Conservation (phyloP, 208 protist genomes). For the Leptomonas seymouri region DNA sequence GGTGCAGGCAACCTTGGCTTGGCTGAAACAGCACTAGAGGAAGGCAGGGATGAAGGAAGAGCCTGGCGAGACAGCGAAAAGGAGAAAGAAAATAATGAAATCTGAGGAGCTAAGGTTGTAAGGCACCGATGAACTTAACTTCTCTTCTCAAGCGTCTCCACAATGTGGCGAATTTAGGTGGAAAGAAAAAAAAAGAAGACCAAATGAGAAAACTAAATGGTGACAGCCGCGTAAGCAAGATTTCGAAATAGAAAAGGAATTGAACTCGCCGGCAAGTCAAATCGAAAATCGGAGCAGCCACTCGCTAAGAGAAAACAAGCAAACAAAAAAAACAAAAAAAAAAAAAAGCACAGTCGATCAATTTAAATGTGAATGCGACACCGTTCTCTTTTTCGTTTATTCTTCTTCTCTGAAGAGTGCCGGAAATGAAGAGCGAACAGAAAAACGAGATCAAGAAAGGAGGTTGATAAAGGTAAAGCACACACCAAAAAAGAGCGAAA, state of each 20-base stretch:
- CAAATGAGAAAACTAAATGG: neutral
- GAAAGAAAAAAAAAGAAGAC: slow-evolving; percentile 1
- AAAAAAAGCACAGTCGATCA: slow-evolving; percentile 2
- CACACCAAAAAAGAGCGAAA: slow-evolving; percentile 23
- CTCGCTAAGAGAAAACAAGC: neutral
- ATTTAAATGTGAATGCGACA: slow-evolving; percentile 7
- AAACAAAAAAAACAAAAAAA: neutral
- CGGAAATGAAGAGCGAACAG: slow-evolving; percentile 6
- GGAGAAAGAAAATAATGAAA: neutral
- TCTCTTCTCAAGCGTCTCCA: neutral
- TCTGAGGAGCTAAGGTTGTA: neutral
- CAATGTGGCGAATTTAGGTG: neutral
- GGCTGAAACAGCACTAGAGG: slow-evolving; percentile 7
- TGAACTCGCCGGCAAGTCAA: neutral
- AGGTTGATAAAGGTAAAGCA: slow-evolving; percentile 15
- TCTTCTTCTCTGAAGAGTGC: neutral
- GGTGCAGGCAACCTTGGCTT: neutral
- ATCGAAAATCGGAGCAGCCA: neutral
- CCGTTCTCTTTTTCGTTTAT: slow-evolving; percentile 11
- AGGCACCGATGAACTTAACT: neutral
- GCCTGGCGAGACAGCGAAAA: neutral
- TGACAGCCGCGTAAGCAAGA: neutral
- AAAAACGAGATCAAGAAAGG: slow-evolving; percentile 5
- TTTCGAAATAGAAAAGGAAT: neutral
- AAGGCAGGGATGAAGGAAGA: neutral